Base-by-base conservation (phyloP, 2,329 filamentous ascomycete species). In the Hymenoscyphus repandus region DNA sequence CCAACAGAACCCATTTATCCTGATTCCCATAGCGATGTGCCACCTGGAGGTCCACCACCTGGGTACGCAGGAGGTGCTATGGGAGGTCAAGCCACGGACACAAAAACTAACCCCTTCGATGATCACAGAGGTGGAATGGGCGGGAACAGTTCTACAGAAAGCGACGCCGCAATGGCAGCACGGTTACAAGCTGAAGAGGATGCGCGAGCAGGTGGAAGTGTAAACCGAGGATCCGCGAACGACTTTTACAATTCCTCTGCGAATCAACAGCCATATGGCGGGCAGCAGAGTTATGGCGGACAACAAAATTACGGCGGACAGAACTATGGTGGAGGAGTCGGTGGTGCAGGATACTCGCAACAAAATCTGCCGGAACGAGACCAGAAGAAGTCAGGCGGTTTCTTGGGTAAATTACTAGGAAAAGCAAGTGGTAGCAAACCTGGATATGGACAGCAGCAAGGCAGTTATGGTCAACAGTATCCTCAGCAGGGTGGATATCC, bases 151-250 rank as follows among this genome's bases (percentile, higher is more conserved):
- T n/a, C n/a, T n/a, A 48, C 45, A n/a, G 79, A 79, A 51, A 83
- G 86, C 42, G 90, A 95, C 65, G 89, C 86, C 52, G 77, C 77
- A 22, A 73, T 91, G 9, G 90, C 91, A 6, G 78, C 87, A 37
- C 80, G 83, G 64, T 73, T 96, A 38, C 91, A 96, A 67, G 86
- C 86, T 40, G 88, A 96, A 68, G 90, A 96, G 68, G 78, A 95
- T 57, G 80, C 82, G 5, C 79, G 81, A 40, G 76, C 75, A 10
- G 18, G 33, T n/a, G 27, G 36, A 2, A 52, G 9, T 56, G 47
- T 36, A 54, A 57, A 10, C 54, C 13, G 41, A 22, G 39, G 32
- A 11, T 34, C 41, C 3, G 13, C 27, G 27, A 36, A 50, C 32
- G 48, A 50, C 22, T 45, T 46, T 39, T 33, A 39, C 30, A 45